Base-by-base conservation (phyloP, 305 asterid genomes). In the Lippia alba region DNA sequence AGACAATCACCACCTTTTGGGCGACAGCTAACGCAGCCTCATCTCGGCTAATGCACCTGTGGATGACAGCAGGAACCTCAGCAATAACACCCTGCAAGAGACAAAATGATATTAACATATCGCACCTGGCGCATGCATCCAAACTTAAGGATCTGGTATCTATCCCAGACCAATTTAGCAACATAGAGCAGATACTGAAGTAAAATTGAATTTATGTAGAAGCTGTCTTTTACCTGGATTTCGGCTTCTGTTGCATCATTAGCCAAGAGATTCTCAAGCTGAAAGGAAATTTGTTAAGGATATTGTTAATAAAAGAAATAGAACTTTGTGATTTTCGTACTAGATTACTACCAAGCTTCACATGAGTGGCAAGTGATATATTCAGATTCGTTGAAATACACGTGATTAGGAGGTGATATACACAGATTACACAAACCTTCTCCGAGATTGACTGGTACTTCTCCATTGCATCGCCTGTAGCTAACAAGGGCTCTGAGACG, bases 11-110 rank as follows among this genome's bases (percentile, higher is more conserved):
- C 70, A 94, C 99, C 96, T 87, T 92, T 76, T 95, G 98, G 75
- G 98, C 97, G 71, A 95, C 96, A 60, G 98, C 99, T 77, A 87
- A 72, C 74, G 99, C 98, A 68, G 97, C 98, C 86, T 92, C 96
- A 66, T 95, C 99, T 74, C 98, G 91, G 79, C 93, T 91, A 76
- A 92, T 78, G 74, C 98, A 92, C 80, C 92, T 89, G 63, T 92
- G 86, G 66, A 95, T 81, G 70, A 95, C 88, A 40, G 90, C 86
- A 24, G 98, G 98, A 82, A 95, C 99, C 86, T 95, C 99, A 56
- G 93, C 89, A 76, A 92, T 74, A 74, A 87, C 82, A 44, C 87
- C 96, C 99, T 94, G 83, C 45, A 74, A 71, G 39, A 56, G 20
- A 72, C 59, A 58, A 72, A 60, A 10, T 8, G 18, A 66, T 15